Evolutionary conservation across 2,329 filamentous ascomycete genomes (phyloP), one percentile per base, ranked within the genome.

Genomic region (Trichophyton equinum): DNA sequence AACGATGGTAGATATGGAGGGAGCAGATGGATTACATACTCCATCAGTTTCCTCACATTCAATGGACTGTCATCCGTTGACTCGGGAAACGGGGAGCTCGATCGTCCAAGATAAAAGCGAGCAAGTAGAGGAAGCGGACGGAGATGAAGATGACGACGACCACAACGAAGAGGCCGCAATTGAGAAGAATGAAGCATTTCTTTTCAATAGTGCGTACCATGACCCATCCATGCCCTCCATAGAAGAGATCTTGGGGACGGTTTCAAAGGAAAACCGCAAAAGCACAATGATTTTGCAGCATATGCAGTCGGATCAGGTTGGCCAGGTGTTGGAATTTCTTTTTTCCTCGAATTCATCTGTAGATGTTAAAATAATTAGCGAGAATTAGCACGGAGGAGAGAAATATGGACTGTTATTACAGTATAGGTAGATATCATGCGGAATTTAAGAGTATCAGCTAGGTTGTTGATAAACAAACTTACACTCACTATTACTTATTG

Each of bases 201-300:
- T 55, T 27, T 20, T 55, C 30, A 55, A 55, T 20, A 36, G 20
- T 25, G n/a, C 30, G 6, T 55, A 55, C 27, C 13, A 55, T 5
- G 51, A 36, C 18, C 51, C 15, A 36, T 33, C 51, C 18, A 38
- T 55, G 51, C 51, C 51, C 5, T 55, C 51, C 27, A 55, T 55
- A 36, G 51, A 55, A 36, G 51, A 55, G 20, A 55, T 55, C 9
- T 27, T 55, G 8, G 51, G 51, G 5, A 55, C 55, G 13, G 55
- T 40, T 42, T 57, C 40, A 18, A 44, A n/a, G 36, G 40, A 36
- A 40, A 57, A 44, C 18, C 11, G 55, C 2, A 57, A 57, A 57
- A 57, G 55, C 33, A 57, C 55, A 25, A 57, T 57, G 55, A 44
- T 57, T n/a, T 57, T 57, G 40, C 55, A 57, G 40, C 33, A 57